Base-by-base conservation (phyloP, 495 filamentous ascomycete genomes). In the Cercophora newfieldiana region DNA sequence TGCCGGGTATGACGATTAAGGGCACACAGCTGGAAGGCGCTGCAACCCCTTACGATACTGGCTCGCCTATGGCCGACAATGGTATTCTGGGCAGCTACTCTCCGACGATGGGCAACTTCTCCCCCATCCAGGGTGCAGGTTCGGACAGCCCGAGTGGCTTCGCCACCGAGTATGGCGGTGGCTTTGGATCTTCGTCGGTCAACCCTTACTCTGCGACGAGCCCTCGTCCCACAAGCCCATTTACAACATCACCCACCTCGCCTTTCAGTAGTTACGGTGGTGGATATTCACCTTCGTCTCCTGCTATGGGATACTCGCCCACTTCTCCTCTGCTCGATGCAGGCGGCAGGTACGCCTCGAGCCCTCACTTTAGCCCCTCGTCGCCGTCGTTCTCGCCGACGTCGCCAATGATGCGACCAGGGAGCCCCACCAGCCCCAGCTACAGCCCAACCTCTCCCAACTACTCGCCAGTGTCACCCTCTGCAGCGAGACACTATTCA, bases 1-100 rank as follows among this genome's bases (percentile, higher is more conserved):
- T 92, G 82, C 87, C 88, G 28, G 88, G 87, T 58, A 88, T 95
- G 75, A 86, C 87, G 7, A 82, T 88, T 53, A 93, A 91, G 78
- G 90, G 89, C 63, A 82, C 82, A 28, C 86, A 88, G 59, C 82
- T 88, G 47, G 92, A 93, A 63, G 95, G 95, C 67, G 91, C 93
- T 49, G 90, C 92, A 24, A 99, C 95, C 21, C 96, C 96, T 7
- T 99, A 99, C 75, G 95, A 97, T 70, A 90, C 87, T 50, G 91
- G 89, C 60, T 97, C 95, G 26, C 95, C 95, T 7, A 87, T 94
- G 83, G 87, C 88, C 30, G 93, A 94, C 69, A 89, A 84, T 61
- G 88, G 88, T 55, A 81, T 81, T 16, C 89, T 77, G 82, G 90
- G 90, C 65, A 57, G 78, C 69, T 66, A 77, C 68, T 90, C 91